These are phyloP conservation scores for Scytalidium sp. DNA, from an alignment of 2,329 filamentous ascomycete genomes.

Conservation along the genomic window DNA sequence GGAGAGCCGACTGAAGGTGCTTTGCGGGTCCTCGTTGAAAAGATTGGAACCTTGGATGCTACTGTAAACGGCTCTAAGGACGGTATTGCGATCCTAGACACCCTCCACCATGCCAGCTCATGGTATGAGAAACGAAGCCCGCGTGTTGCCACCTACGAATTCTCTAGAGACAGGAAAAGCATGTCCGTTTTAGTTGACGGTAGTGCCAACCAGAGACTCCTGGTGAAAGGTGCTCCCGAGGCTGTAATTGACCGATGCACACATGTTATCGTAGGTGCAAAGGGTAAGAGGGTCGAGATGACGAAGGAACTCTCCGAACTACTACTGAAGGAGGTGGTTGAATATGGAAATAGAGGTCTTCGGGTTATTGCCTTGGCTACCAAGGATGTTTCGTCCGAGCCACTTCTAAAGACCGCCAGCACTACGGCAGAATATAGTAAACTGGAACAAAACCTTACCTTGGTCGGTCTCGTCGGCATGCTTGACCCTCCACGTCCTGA, in stretches of 20 bases:
- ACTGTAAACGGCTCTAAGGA: constrained; percentile 47
- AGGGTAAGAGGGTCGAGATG: constrained; percentile 75
- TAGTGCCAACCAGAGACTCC: constrained; percentile 69
- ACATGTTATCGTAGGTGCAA: constrained; percentile 70
- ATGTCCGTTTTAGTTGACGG: constrained; percentile 92
- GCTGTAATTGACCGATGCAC: constrained; percentile 91
- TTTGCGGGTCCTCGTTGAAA: constrained; percentile 85
- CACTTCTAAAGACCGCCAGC: constrained; percentile 71
- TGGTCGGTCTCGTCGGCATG: constrained; percentile 94
- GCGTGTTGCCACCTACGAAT: constrained; percentile 86
- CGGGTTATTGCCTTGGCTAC: constrained; percentile 92
- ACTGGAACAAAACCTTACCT: constrained; percentile 90
- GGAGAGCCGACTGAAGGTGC: constrained; percentile 96
- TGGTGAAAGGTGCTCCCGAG: constrained; percentile 96
- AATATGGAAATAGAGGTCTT: constrained; percentile 88
- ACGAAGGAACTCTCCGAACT: constrained; percentile 66
- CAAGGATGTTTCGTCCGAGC: constrained; percentile 69
- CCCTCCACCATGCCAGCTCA: constrained; percentile 77
- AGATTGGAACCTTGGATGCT: constrained; percentile 71
- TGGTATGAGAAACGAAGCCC: constrained; percentile 76
- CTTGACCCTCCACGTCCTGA: constrained; percentile 93
- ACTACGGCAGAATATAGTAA: constrained; percentile 79
- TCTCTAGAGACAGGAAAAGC: constrained; percentile 96
- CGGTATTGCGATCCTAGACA: constrained; percentile 49
- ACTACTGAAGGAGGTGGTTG: constrained; percentile 75